Conservation (phyloP, 352 stramenopile genomes). For the Globisporangium megalacanthum region DNA sequence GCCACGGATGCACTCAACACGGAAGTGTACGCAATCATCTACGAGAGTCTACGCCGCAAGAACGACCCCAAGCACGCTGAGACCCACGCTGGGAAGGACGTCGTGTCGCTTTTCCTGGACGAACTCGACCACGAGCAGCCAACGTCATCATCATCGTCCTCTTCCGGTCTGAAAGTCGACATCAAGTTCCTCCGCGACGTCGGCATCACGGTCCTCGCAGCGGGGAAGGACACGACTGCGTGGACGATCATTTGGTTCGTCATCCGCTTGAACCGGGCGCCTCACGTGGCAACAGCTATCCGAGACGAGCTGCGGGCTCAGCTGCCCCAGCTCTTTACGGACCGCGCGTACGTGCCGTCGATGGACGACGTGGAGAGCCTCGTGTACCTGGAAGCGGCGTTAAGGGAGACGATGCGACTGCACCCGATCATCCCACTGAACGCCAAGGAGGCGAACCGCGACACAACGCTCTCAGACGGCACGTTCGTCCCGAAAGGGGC, state of each 20-base stretch:
- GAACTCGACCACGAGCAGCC: conserved; percentile 16
- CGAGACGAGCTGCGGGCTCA: conserved; percentile 36
- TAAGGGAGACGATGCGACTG: conserved; percentile 63
- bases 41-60: conserved; percentile 34
- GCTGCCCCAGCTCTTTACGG: conserved; percentile 25
- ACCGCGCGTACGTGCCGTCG: conserved; percentile 18
- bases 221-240: conserved; percentile 69
- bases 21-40: conserved; percentile 39
- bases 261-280: conserved; percentile 58
- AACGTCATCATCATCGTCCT: conserved; percentile 5
- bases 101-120: conserved; percentile 43
- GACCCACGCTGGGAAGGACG: conserved; percentile 24
- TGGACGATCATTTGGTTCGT: conserved; percentile 70
- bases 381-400: conserved; percentile 50
- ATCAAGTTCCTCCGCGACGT: conserved; percentile 42
- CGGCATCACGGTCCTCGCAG: conserved; percentile 61
- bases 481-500: conserved; percentile 30
- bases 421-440: conserved; percentile 39
- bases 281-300: conserved; percentile 40
- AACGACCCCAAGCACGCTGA: conserved; percentile 11
- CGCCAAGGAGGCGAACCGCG: conserved; percentile 21
- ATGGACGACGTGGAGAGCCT: conserved; percentile 44
- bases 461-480: conserved; percentile 50
- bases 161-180: not conserved
- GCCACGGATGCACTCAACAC: conserved; percentile 26